A percentile compares a stretch with the other conserved stretches of the same genome.
Evolutionary conservation across 192 early-diverging fungal species (phyloP).

Genomic region (Rhizophagus sp.): DNA sequence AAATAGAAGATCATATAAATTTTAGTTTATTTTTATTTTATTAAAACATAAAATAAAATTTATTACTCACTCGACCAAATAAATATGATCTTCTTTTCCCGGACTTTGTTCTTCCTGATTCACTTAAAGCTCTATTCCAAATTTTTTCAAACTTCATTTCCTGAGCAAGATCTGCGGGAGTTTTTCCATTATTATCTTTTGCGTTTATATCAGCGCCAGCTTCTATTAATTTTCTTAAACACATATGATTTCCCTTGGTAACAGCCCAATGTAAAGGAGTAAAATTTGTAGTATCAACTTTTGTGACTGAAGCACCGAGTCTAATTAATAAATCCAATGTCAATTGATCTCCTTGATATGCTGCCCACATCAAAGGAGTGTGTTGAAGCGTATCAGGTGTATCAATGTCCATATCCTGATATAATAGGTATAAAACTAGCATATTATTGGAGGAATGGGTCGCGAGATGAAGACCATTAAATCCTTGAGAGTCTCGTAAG

Average conservation of each 20-base stretch:
- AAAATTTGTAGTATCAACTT: conserved; percentile 70
- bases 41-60: background rate
- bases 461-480: conserved; percentile 87
- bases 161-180: conserved; percentile 80
- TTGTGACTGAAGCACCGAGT: conserved; percentile 68
- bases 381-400: conserved; percentile 71
- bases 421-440: conserved; percentile 73
- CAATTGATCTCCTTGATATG: conserved; percentile 80
- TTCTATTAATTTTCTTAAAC: conserved; percentile 70
- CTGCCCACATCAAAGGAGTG: conserved; percentile 95
- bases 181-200: conserved; percentile 76
- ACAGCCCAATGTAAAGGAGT: conserved; percentile 93
- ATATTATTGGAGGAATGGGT: conserved; percentile 82
- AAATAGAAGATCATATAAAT: background rate
- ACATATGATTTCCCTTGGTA: conserved; percentile 54
- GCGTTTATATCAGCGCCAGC: conserved; percentile 67
- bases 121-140: conserved; percentile 55
- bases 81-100: conserved; percentile 33
- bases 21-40: background rate
- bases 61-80: conserved; percentile 43
- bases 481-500: conserved; percentile 80
- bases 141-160: conserved; percentile 48
- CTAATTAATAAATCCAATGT: conserved; percentile 70
- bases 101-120: conserved; percentile 36
- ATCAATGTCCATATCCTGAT: conserved; percentile 72